Evolutionary conservation across 2,329 filamentous ascomycete species (phyloP).

Genomic region (Pseudohalonectria lignicola): DNA sequence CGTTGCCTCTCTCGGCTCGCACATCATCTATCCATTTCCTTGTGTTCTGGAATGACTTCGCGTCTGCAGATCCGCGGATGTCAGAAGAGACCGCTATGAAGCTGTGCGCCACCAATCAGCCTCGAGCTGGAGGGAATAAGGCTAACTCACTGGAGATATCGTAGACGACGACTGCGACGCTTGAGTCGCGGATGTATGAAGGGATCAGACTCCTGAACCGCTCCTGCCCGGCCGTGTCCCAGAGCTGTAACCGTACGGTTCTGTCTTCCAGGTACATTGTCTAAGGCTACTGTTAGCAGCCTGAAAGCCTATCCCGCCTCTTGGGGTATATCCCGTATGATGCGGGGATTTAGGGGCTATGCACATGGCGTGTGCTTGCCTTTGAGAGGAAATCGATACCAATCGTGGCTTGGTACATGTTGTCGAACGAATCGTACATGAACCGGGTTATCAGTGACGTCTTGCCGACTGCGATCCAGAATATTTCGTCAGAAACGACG

Average conservation of each 20-base stretch:
- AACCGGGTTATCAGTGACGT: conserved; percentile 97
- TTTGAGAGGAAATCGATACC: conserved; percentile 99
- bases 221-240: conserved; percentile 97
- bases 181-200: conserved; percentile 96
- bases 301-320: too few species aligned
- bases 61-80: conserved; percentile 50
- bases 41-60: conserved; percentile 96
- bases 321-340: too few species aligned
- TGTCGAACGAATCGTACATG: conserved; percentile 99
- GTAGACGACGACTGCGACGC: conserved; percentile 96
- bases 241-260: conserved; percentile 92
- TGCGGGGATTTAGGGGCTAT: too few species aligned
- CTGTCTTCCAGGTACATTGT: conserved; percentile 99
- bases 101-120: too few species aligned
- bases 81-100: too few species aligned
- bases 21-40: conserved; percentile 99
- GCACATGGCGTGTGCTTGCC: too few species aligned
- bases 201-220: conserved; percentile 94
- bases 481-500: not conserved
- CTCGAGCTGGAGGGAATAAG: too few species aligned
- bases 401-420: conserved; percentile 98
- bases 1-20: conserved; percentile 88
- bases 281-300: conserved; percentile 27
- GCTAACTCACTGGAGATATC: conserved; percentile 71
- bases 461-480: conserved; percentile 65